Base-by-base conservation (phyloP, 139 green algal genomes). In the Volvox africanus region DNA sequence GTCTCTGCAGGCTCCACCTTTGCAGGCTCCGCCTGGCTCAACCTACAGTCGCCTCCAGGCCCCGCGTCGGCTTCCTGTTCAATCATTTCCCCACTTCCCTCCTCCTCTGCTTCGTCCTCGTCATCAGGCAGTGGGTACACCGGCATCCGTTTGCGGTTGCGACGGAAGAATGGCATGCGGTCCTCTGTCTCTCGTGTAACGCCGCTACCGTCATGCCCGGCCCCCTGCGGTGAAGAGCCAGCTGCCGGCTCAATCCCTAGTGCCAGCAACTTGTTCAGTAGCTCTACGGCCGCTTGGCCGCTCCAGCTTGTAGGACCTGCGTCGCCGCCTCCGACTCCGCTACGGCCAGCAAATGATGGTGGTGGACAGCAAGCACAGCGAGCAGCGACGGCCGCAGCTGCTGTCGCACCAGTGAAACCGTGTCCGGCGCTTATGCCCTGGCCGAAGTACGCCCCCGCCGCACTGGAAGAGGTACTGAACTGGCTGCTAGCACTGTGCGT, bases 71-170 rank as follows among this genome's bases (percentile, higher is more conserved):
- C n/a, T n/a, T n/a, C n/a, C n/a, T n/a, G n/a, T n/a, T 69, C 62
- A 17, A 69, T 26, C 79, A 5, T 62, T 24, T 61, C 80, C 80
- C 16, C 14, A 21, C 44, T n/a, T 62, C 62, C 22, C 69, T 61
- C 68, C 11, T 69, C 44, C 85, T 82, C 85, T 30, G 62, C 85
- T 9, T 89, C 85, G 5, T 35, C 69, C 6, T 82, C 71, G 37
- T 89, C 71, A 35, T 89, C 85, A 19, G 80, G 69, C 69, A 36
- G 69, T 50, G 81, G 81, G 44, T 89, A 71, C 36, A 37, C 19
- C 44, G 85, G 22, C 69, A 89, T 61, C 44, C 85, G 85, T 50
- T 89, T 89, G n/a, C 85, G 69, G 22, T 71, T 89, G 28, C 85
- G 69, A 9, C 85, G 37, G n/a, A 82, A 89, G 69, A 82, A 89